These are phyloP conservation scores for Cymbopogon flexuosus DNA, from an alignment of 202 grass and related monocot genomes.

Conservation along the genomic window DNA sequence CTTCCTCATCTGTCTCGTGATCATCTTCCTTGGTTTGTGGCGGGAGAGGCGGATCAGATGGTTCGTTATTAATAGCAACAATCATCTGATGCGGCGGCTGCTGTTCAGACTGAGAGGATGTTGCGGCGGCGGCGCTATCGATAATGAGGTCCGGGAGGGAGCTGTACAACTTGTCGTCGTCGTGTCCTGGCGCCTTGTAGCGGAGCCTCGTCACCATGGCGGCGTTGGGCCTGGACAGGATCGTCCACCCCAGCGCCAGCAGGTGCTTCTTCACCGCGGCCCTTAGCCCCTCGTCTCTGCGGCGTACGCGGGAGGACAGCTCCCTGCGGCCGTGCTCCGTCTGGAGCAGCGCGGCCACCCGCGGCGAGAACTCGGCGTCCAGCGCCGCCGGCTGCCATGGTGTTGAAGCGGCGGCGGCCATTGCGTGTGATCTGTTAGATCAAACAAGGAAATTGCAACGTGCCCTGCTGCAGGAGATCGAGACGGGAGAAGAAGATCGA, in stretches of 20 bases:
- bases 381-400: constrained; percentile 10
- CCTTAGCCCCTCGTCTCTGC: not conserved
- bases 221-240: constrained; percentile 14
- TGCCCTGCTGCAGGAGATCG: no score
- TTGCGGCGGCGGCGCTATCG: not conserved
- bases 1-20: not conserved
- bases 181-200: constrained; percentile 2
- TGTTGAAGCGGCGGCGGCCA: no score
- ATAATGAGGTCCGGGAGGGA: constrained; percentile 1
- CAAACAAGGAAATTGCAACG: no score
- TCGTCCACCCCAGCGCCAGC: constrained; percentile 36
- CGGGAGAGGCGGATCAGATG: no score
- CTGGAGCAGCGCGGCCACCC: not conserved
- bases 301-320: not conserved
- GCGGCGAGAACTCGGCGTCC: constrained; percentile 17
- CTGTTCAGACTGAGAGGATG: no score
- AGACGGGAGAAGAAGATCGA: no score
- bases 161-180: constrained; percentile 23
- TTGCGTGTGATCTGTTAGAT: no score
- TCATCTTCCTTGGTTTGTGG: not conserved
- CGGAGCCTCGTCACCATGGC: constrained; percentile 14
- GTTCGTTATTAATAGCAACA: not conserved
- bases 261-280: constrained; percentile 41
- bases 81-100: not conserved
- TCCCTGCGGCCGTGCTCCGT: not conserved